Percentiles rank a stretch among this genome's conserved stretches.
Evolutionary conservation across 192 early-diverging fungal genomes (phyloP).

Genomic region (Entophlyctis luteolus): DNA sequence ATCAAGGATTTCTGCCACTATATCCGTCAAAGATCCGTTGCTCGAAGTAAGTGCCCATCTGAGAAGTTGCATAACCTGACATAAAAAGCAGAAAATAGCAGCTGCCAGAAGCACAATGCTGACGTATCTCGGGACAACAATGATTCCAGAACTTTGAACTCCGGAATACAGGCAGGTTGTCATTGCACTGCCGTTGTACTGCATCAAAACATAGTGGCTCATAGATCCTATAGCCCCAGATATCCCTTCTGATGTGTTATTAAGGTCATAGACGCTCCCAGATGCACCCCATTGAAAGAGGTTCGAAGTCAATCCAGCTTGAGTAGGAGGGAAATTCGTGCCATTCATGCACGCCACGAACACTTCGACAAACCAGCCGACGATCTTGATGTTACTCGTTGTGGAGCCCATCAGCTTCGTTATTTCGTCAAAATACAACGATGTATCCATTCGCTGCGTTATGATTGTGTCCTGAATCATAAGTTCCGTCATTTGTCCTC

Average conservation of each 20-base stretch:
- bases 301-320: neutral
- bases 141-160: neutral
- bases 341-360: neutral
- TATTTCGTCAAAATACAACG: neutral
- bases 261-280: slow-evolving; percentile 1
- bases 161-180: slow-evolving; percentile 6
- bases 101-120: neutral
- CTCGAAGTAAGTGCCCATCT: slow-evolving; percentile 1
- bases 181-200: neutral
- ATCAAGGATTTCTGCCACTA: neutral
- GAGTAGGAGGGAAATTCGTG: neutral
- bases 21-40: neutral
- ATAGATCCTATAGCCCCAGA: slow-evolving; percentile 6
- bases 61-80: neutral
- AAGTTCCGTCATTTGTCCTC: neutral
- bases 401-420: neutral
- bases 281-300: neutral
- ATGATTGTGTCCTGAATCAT: neutral
- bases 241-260: neutral
- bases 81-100: neutral
- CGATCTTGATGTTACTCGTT: neutral
- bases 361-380: neutral
- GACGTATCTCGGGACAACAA: neutral
- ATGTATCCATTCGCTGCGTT: neutral
- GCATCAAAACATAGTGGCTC: slow-evolving; percentile 8